phyloP scores from a whole-genome alignment of 306 rosid genomes.

The Psophocarpus tetragonolobus region DNA sequence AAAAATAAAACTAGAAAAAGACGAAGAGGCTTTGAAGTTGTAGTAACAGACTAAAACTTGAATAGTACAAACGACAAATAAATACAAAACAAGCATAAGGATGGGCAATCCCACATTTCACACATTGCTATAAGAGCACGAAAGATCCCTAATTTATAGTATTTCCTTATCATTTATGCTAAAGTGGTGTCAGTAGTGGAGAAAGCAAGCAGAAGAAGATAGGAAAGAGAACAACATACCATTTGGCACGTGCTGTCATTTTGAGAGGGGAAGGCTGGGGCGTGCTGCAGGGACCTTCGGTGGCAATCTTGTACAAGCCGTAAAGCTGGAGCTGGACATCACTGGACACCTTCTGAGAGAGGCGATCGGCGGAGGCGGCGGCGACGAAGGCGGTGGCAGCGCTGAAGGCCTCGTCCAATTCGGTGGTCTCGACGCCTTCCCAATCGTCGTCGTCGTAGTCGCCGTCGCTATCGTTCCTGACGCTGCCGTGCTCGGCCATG shows the following conservation, averaged over 20 bases:
- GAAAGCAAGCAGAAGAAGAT: slow-evolving; percentile 1
- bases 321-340: slow-evolving; percentile 85
- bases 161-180: no score
- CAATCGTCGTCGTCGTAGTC: slow-evolving; percentile 82
- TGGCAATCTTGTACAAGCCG: slow-evolving; percentile 91
- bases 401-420: slow-evolving; percentile 82
- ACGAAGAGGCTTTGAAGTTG: not conserved
- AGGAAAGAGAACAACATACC: slow-evolving; percentile 45
- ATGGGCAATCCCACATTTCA: not conserved
- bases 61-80: slow-evolving; percentile 4
- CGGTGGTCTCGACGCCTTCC: slow-evolving; percentile 98
- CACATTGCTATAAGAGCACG: not conserved
- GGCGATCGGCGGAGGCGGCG: slow-evolving; percentile 86
- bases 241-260: slow-evolving; percentile 95
- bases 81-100: slow-evolving; percentile 24
- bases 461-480: slow-evolving; percentile 66
- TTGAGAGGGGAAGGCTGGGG: slow-evolving; percentile 92
- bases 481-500: slow-evolving; percentile 88
- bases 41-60: not conserved
- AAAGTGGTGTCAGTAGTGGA: not conserved
- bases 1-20: not conserved
- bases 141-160: slow-evolving; percentile 25
- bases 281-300: slow-evolving; percentile 92
- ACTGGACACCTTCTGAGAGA: slow-evolving; percentile 75
- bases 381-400: slow-evolving; percentile 93